Conservation (phyloP, 345 rosid genomes). For the Populus davidiana region DNA sequence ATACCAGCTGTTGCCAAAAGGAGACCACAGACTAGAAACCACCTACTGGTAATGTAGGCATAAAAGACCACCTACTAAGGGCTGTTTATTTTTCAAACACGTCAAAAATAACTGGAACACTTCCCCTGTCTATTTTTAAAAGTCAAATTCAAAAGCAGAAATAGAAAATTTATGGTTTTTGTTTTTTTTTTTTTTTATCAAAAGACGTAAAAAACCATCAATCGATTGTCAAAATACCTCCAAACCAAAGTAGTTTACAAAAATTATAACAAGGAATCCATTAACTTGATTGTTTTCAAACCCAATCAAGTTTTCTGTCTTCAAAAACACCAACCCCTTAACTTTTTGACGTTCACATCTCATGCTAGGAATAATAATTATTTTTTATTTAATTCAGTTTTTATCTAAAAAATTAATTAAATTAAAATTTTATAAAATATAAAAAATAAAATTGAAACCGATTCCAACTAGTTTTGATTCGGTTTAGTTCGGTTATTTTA, state of each 20-base stretch:
- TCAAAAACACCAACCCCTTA: not conserved
- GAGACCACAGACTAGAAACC: not conserved
- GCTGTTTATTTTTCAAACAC: not conserved
- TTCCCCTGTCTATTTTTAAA: not conserved
- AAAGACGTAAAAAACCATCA: not conserved
- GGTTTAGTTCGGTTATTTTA: accelerated
- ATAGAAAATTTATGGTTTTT: not conserved
- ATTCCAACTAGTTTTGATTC: accelerated
- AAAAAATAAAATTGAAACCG: accelerated
- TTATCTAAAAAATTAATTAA: too few species aligned
- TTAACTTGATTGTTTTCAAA: not conserved
- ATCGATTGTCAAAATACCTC: not conserved
- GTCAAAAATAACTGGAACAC: not conserved
- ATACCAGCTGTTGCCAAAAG: not conserved
- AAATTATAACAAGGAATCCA: not conserved
- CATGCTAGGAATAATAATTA: accelerated
- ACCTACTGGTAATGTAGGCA: not conserved
- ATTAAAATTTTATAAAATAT: too few species aligned
- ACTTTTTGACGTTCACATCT: too few species aligned
- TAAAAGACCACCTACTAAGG: not conserved
- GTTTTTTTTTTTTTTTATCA: too few species aligned
- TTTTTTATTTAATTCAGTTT: accelerated
- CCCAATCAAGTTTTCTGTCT: not conserved
- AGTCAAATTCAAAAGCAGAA: too few species aligned
- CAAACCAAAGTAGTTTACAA: not conserved